Conservation (phyloP, 116 monocot genomes). For the Posidonia oceanica region DNA sequence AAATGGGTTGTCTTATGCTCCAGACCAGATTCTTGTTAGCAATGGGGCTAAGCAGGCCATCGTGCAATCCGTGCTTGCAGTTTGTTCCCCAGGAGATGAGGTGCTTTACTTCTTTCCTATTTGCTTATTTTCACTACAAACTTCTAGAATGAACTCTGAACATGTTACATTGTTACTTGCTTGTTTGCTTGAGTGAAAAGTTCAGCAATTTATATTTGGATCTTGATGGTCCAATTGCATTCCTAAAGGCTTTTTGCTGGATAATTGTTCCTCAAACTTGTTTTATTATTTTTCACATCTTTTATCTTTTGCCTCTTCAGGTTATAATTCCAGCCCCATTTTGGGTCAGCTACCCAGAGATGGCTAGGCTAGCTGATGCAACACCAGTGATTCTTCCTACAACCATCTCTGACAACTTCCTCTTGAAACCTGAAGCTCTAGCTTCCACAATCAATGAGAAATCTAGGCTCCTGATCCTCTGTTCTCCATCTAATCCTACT, state of each 20-base stretch:
- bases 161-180: neutral
- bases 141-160: neutral
- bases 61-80: conserved; percentile 72
- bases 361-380: conserved; percentile 87
- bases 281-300: neutral
- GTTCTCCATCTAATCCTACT: conserved; percentile 94
- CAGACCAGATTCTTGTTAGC: conserved; percentile 81
- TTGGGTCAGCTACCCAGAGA: conserved; percentile 96
- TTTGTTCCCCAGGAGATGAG: conserved; percentile 97
- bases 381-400: conserved; percentile 70
- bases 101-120: conserved; percentile 20
- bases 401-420: conserved; percentile 70
- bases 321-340: conserved; percentile 87
- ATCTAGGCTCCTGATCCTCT: conserved; percentile 79
- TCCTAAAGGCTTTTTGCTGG: neutral
- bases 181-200: neutral
- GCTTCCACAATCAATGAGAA: conserved; percentile 61
- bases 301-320: conserved; percentile 14
- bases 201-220: too few relatives aligned
- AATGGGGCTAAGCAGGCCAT: conserved; percentile 91
- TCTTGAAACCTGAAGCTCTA: conserved; percentile 49
- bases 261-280: neutral
- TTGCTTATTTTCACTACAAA: neutral
- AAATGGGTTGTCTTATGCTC: conserved; percentile 79
- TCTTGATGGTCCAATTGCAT: too few relatives aligned